Evolutionary conservation across 306 rosid species (phyloP).

Genomic region (Mucuna pruriens): DNA sequence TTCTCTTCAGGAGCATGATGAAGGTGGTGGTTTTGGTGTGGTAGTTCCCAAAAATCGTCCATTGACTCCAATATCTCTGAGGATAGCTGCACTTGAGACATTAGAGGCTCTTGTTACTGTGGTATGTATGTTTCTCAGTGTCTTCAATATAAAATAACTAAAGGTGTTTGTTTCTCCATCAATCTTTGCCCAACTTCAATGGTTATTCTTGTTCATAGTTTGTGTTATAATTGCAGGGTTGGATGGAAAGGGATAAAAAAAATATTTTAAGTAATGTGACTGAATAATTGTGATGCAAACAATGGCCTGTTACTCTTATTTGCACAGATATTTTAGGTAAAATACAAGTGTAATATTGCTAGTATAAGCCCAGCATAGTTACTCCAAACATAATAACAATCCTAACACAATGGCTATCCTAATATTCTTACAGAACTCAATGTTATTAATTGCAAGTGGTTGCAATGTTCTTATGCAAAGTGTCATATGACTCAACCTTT

Average conservation of each 20-base stretch:
- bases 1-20: constrained; percentile 52
- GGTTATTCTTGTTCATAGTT: neutral
- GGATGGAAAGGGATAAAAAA: neutral
- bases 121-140: constrained; percentile 67
- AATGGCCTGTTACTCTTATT: neutral
- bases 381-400: neutral
- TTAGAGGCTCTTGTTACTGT: constrained; percentile 76
- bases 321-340: neutral
- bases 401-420: neutral
- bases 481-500: neutral
- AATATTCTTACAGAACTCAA: neutral
- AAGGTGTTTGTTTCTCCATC: constrained; percentile 1
- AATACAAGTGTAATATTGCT: neutral
- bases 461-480: neutral
- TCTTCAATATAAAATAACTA: constrained; percentile 18
- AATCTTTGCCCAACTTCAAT: constrained; percentile 13
- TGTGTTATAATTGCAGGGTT: neutral
- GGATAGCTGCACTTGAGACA: constrained; percentile 88
- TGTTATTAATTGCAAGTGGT: constrained; percentile 10
- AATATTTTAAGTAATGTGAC: neutral
- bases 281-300: constrained; percentile 20
- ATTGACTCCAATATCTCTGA: constrained; percentile 56
- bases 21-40: constrained; percentile 44
- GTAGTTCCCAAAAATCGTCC: constrained; percentile 42
- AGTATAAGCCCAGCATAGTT: neutral